A percentile compares a stretch with the other conserved stretches of the same genome.
These are phyloP conservation scores for Fusarium subtropicale DNA, from an alignment of 2,329 filamentous ascomycete genomes.

Conservation along the genomic window DNA sequence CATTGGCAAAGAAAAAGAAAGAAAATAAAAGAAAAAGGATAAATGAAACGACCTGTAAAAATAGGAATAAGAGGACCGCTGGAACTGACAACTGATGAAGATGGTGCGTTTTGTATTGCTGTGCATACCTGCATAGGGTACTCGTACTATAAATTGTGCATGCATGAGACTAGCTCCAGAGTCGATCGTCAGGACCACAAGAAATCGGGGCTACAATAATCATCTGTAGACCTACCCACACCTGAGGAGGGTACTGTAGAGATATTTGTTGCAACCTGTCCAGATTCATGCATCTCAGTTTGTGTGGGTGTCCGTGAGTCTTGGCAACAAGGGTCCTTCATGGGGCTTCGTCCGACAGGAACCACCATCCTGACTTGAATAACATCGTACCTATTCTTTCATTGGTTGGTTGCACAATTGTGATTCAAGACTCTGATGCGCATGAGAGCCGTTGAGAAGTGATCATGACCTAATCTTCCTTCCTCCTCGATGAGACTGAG, in stretches of 20 bases:
- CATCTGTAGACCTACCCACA: not conserved
- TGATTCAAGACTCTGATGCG: conserved; percentile 25
- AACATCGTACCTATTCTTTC: not conserved
- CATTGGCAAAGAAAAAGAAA: conserved; percentile 18
- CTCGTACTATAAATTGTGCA: conserved; percentile 14
- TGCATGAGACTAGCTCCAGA: conserved; percentile 17
- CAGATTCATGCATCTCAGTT: conserved; percentile 6
- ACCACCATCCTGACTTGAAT: conserved; percentile 10
- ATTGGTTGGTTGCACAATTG: conserved; percentile 28
- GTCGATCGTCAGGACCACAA: conserved; percentile 12
- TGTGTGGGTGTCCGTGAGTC: conserved; percentile 37
- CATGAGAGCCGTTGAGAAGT: not conserved
- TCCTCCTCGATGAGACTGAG: not conserved
- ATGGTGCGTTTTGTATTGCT: conserved; percentile 8
- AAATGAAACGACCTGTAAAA: conserved; percentile 3
- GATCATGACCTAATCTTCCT: conserved; percentile 3
- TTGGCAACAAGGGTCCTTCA: conserved; percentile 31
- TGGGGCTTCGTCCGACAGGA: conserved; percentile 10
- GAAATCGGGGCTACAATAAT: conserved; percentile 6
- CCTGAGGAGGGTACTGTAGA: not conserved
- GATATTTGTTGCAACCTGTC: conserved; percentile 15
- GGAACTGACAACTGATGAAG: conserved; percentile 20
- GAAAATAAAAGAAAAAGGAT: not conserved
- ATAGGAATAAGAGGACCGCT: not conserved
- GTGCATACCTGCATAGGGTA: not conserved